Evolutionary conservation across 805 yeast genomes (phyloP).

Genomic region (Hagleromyces aurorensis): DNA sequence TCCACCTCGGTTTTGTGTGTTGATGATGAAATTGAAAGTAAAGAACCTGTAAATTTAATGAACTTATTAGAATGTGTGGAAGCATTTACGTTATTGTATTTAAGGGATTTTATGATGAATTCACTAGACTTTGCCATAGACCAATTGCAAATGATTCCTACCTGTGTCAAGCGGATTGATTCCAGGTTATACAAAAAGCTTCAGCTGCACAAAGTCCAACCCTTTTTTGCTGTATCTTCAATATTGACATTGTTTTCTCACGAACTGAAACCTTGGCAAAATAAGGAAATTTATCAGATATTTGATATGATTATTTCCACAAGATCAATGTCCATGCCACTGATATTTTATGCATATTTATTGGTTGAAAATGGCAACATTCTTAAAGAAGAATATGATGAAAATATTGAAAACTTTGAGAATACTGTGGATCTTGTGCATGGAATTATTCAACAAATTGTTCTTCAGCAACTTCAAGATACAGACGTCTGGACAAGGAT

Average conservation of each 20-base stretch:
- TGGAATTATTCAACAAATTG: constrained; percentile 37
- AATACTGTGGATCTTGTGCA: constrained; percentile 30
- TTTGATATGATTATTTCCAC: constrained; percentile 64
- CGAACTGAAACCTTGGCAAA: constrained; percentile 36
- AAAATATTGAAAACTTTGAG: constrained; percentile 20
- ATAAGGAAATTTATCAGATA: constrained; percentile 40
- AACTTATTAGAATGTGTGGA: constrained; percentile 42
- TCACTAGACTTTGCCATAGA: constrained; percentile 57
- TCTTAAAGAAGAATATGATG: constrained; percentile 30
- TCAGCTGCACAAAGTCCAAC: constrained; percentile 38
- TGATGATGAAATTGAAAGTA: constrained; percentile 7
- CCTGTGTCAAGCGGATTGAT: constrained; percentile 46
- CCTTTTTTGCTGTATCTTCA: constrained; percentile 67
- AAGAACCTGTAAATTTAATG: constrained; percentile 15
- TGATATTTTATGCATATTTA: constrained; percentile 56
- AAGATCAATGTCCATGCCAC: constrained; percentile 43
- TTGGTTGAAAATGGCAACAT: constrained; percentile 39
- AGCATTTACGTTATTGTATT: constrained; percentile 46
- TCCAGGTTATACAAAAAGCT: constrained; percentile 31
- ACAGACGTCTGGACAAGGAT: constrained; percentile 16
- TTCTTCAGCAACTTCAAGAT: constrained; percentile 15
- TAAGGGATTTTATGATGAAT: constrained; percentile 82
- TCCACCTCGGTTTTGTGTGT: constrained; percentile 13
- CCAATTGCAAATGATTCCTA: constrained; percentile 61
- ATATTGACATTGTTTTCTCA: constrained; percentile 75